A percentile compares a stretch with the other conserved stretches of the same genome.
Evolutionary conservation across 2,329 filamentous ascomycete genomes (phyloP).

Genomic region (Ophiostoma triangulosporum): DNA sequence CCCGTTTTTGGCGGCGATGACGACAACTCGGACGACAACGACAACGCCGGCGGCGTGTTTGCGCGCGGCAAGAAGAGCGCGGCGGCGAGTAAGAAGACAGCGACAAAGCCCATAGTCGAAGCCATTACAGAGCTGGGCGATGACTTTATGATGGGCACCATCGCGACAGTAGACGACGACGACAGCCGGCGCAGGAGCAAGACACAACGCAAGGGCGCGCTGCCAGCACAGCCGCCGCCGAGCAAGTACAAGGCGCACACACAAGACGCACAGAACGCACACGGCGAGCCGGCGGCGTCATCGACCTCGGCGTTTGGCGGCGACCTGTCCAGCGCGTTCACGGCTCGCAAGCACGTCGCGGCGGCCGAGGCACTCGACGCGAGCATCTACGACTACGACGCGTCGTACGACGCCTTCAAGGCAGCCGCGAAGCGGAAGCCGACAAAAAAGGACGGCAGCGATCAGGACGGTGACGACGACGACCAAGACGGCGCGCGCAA

Average conservation of each 20-base stretch:
- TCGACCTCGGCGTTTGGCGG: conserved; percentile 39
- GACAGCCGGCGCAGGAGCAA: not conserved
- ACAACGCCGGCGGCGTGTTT: conserved; percentile 9
- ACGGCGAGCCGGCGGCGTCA: not conserved
- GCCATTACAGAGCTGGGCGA: conserved; percentile 46
- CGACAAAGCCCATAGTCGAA: conserved; percentile 29
- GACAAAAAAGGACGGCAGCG: conserved; percentile 40
- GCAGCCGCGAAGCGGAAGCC: conserved; percentile 38
- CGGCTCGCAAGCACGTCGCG: conserved; percentile 49
- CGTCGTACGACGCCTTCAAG: conserved; percentile 65
- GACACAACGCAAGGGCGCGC: not conserved
- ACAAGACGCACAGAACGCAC: too few relatives aligned
- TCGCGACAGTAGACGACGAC: not conserved
- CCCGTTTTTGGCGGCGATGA: conserved; percentile 47
- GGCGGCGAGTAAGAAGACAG: conserved; percentile 6
- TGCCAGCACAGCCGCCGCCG: conserved; percentile 27
- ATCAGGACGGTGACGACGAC: conserved; percentile 37
- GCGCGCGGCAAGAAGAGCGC: not conserved
- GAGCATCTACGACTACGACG: conserved; percentile 75
- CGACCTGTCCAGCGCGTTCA: conserved; percentile 52
- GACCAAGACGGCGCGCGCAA: conserved; percentile 47
- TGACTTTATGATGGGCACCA: conserved; percentile 26
- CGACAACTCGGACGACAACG: conserved; percentile 30
- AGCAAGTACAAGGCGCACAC: conserved; percentile 27
- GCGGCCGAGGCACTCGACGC: conserved; percentile 55